Conservation (phyloP, 345 rosid genomes). For the Brassica carinata region DNA sequence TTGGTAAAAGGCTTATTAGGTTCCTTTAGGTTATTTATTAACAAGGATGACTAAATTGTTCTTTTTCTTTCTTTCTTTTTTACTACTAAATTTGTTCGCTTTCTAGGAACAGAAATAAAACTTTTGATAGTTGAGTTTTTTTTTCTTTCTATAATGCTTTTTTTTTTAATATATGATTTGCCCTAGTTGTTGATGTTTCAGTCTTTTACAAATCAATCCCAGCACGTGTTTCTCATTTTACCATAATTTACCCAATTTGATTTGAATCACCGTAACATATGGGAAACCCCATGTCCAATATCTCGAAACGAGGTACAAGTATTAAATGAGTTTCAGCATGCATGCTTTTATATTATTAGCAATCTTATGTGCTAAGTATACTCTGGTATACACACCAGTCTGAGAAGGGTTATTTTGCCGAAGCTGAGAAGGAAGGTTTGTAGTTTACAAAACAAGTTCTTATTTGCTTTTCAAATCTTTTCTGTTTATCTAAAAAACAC, state of each 20-base stretch:
- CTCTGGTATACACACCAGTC: neutral
- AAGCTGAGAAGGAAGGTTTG: too few species aligned
- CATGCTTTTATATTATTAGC: neutral
- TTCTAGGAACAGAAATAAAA: too few species aligned
- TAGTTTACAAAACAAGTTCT: slow-evolving; percentile 17
- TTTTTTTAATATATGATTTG: neutral
- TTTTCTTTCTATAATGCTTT: too few species aligned
- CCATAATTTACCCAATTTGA: neutral
- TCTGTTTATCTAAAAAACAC: slow-evolving; percentile 11
- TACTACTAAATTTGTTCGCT: too few species aligned
- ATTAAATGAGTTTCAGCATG: neutral
- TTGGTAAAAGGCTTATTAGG: neutral
- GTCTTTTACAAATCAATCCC: neutral
- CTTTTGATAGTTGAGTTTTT: too few species aligned
- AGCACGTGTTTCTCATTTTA: neutral
- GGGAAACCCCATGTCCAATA: neutral
- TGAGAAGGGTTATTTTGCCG: too few species aligned
- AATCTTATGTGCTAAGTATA: neutral
- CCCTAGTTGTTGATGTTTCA: neutral
- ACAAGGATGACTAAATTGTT: neutral
- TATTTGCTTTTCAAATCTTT: neutral
- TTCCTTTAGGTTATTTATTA: neutral
- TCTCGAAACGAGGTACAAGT: neutral
- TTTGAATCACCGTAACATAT: neutral
- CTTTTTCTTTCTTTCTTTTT: neutral